Conservation (phyloP, 768 basidiomycete genomes). For the Lactarius vividus region DNA sequence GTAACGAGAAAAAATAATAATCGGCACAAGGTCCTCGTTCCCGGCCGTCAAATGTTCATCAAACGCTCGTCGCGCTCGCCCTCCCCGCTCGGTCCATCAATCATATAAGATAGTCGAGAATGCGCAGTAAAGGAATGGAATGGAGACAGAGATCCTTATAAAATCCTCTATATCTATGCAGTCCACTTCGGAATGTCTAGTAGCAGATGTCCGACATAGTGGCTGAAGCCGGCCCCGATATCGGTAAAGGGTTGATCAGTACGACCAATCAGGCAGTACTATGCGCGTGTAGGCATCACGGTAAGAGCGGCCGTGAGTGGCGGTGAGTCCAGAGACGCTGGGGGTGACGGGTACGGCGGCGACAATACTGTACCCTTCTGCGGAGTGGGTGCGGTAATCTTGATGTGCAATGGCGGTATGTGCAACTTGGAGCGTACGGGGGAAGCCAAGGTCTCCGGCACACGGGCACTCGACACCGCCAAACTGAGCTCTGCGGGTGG, state of each 20-base stretch:
- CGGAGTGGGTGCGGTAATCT: constrained; percentile 30
- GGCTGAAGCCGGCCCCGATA: not conserved
- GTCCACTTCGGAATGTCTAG: not conserved
- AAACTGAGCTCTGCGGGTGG: not conserved
- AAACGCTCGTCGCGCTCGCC: not conserved
- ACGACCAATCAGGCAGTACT: not conserved
- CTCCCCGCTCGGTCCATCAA: not conserved
- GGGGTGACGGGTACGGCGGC: constrained; percentile 41
- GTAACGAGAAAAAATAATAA: not conserved
- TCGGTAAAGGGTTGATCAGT: not conserved
- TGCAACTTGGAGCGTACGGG: constrained; percentile 24
- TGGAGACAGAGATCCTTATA: not conserved
- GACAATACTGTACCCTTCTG: constrained; percentile 22
- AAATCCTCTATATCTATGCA: constrained; percentile 5
- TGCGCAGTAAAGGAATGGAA: constrained; percentile 3
- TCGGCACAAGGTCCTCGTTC: not conserved
- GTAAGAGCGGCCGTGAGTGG: constrained; percentile 28
- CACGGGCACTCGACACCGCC: constrained; percentile 16
- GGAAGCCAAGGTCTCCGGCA: constrained; percentile 4
- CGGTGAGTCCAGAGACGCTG: constrained; percentile 41
- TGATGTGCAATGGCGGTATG: constrained; percentile 30
- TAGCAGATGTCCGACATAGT: not conserved
- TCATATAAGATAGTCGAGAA: not conserved
- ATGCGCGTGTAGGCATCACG: constrained; percentile 16
- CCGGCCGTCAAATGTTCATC: not conserved